Conservation (phyloP, 1,284 basidiomycete species). For the Lignosus rhinocerotis region DNA sequence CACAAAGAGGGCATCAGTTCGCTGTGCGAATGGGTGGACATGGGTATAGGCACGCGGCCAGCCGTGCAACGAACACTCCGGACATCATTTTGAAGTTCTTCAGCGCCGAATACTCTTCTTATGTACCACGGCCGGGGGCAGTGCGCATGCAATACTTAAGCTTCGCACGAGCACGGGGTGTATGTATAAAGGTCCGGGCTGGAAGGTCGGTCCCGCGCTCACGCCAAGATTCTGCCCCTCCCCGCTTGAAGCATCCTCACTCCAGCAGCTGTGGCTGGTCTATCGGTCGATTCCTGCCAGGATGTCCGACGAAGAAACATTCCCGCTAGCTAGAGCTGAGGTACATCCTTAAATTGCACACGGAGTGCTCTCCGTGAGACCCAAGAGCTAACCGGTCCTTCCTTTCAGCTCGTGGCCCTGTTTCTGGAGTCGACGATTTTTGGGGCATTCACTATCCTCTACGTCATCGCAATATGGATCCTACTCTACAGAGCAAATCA, state of each 20-base stretch:
- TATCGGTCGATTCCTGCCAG: background rate
- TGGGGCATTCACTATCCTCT: slow-evolving; percentile 23
- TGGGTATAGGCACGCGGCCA: no score
- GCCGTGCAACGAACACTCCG: background rate
- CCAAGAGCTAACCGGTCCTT: background rate
- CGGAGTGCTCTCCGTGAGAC: background rate
- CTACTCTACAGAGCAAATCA: slow-evolving; percentile 23
- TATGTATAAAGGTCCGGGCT: background rate
- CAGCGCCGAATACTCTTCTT: background rate
- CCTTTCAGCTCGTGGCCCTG: slow-evolving; percentile 11
- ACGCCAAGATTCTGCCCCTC: background rate
- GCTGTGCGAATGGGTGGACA: no score
- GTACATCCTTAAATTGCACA: background rate
- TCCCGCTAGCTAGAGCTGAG: slow-evolving; percentile 12
- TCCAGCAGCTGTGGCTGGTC: background rate
- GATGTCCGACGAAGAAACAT: slow-evolving; percentile 10
- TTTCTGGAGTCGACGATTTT: slow-evolving; percentile 24
- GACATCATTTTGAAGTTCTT: background rate
- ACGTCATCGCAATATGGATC: slow-evolving; percentile 23
- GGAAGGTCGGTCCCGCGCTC: background rate
- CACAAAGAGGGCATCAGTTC: no score
- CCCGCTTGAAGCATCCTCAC: background rate
- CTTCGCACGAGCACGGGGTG: background rate
- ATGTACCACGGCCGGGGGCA: background rate
- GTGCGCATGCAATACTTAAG: background rate